Conservation (phyloP, 768 basidiomycete genomes). For the Auricularia auricula-judae region DNA sequence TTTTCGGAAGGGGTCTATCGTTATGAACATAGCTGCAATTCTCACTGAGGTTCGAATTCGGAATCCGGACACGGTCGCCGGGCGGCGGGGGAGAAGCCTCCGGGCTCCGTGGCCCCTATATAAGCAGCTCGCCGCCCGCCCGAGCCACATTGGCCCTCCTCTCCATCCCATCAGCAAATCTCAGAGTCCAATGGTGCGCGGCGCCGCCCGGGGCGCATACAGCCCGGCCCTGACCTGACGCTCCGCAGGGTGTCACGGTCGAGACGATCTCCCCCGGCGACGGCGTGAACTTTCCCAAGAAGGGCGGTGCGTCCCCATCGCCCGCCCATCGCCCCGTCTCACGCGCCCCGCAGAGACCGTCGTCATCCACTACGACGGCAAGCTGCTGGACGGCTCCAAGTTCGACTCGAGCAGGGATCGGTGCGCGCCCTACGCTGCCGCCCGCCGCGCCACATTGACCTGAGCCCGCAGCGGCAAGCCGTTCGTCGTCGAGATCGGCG, state of each 20-base stretch:
- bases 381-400: conserved; percentile 43
- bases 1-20: too few relatives aligned
- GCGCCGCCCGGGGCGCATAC: background rate
- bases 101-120: background rate
- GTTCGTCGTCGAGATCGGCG: conserved; percentile 63
- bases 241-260: conserved; percentile 57
- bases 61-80: too few relatives aligned
- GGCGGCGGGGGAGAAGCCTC: background rate
- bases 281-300: conserved; percentile 50
- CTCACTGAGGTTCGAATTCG: too few relatives aligned
- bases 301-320: conserved; percentile 44
- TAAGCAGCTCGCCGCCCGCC: background rate
- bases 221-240: background rate
- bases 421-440: conserved; percentile 27
- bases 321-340: conserved; percentile 8
- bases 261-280: conserved; percentile 51
- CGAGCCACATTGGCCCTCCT: background rate
- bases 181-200: background rate
- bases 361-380: conserved; percentile 72
- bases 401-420: conserved; percentile 76
- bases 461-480: conserved; percentile 20
- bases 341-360: conserved; percentile 42
- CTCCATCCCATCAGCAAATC: background rate
- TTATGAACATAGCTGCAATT: too few relatives aligned
- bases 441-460: background rate